Conservation (phyloP, 345 rosid genomes). For the Hibiscus syriacus region DNA sequence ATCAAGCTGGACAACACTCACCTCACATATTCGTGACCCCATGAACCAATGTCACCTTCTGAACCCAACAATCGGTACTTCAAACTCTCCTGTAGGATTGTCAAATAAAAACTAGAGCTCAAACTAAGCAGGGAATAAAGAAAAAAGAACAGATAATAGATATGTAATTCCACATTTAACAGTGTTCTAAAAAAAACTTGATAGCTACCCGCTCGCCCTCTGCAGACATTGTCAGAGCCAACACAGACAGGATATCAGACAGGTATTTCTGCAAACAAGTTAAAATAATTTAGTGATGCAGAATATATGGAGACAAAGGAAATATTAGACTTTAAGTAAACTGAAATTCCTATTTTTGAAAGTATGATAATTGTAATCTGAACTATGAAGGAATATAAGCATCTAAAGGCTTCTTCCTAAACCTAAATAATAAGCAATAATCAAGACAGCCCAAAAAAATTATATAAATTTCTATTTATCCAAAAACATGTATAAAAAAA, state of each 20-base stretch:
- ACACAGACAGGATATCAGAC: conserved; percentile 86
- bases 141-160: neutral
- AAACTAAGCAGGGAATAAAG: conserved; percentile 5
- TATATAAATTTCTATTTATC: neutral
- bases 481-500: neutral
- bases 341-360: neutral
- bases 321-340: neutral
- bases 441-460: neutral
- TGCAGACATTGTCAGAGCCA: conserved; percentile 94
- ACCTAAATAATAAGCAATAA: neutral
- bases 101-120: neutral
- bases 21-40: conserved; percentile 99
- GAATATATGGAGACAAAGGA: neutral
- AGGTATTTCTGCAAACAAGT: conserved; percentile 58
- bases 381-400: neutral
- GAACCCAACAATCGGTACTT: conserved; percentile 74
- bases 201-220: conserved; percentile 81
- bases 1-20: conserved; percentile 10
- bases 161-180: neutral
- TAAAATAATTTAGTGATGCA: too few species aligned
- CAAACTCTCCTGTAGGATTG: conserved; percentile 42
- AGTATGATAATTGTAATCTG: neutral
- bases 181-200: neutral
- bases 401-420: neutral
- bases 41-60: conserved; percentile 87